Evolutionary conservation across 768 basidiomycete genomes (phyloP).

Genomic region (Podaxis sp.): DNA sequence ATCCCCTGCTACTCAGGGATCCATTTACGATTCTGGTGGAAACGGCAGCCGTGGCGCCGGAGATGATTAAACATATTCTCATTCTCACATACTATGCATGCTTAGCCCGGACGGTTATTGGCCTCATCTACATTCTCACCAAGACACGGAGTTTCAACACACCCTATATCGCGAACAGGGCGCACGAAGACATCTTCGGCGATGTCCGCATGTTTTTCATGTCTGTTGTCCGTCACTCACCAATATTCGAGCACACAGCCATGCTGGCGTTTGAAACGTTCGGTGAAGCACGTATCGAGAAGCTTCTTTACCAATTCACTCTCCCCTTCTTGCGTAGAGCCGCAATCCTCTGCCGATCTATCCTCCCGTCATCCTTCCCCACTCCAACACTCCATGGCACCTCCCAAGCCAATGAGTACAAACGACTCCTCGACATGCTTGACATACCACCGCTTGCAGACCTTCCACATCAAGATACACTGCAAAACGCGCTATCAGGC

Average conservation of each 20-base stretch:
- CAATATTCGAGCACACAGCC: constrained; percentile 82
- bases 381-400: constrained; percentile 37
- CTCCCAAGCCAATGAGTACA: constrained; percentile 67
- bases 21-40: constrained; percentile 90
- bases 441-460: constrained; percentile 79
- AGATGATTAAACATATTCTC: constrained; percentile 84
- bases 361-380: constrained; percentile 64
- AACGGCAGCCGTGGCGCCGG: constrained; percentile 85
- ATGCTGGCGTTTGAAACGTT: constrained; percentile 77
- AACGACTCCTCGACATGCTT: constrained; percentile 70
- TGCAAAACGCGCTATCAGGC: constrained; percentile 85
- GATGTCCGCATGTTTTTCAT: constrained; percentile 88
- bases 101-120: constrained; percentile 82
- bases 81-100: constrained; percentile 88
- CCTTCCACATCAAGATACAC: constrained; percentile 77
- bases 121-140: constrained; percentile 78
- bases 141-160: constrained; percentile 59
- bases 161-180: constrained; percentile 40
- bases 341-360: constrained; percentile 78
- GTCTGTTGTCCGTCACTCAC: constrained; percentile 87
- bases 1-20: constrained; percentile 85
- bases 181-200: constrained; percentile 75
- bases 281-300: constrained; percentile 83
- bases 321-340: constrained; percentile 90
- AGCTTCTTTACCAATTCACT: constrained; percentile 82